A percentile compares a stretch with the other conserved stretches of the same genome.
phyloP scores from a whole-genome alignment of 768 basidiomycete species.

The Kwoniella sp. region DNA sequence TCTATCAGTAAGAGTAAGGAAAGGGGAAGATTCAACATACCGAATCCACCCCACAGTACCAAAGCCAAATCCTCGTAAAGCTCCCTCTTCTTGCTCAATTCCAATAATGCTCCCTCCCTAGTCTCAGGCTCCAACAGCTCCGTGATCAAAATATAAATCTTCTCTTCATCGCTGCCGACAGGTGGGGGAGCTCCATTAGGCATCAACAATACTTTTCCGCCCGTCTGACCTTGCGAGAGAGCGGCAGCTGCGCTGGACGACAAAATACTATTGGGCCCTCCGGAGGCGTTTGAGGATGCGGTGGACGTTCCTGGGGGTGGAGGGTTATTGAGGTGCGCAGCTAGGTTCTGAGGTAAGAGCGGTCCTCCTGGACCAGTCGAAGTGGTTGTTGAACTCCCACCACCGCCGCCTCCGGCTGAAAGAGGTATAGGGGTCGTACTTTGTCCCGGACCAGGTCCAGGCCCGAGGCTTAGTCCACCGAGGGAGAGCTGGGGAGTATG shows the following conservation, averaged over 20 bases:
- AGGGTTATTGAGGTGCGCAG: conserved; percentile 56
- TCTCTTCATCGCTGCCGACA: conserved; percentile 64
- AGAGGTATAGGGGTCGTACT: conserved; percentile 10
- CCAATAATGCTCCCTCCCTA: conserved; percentile 87
- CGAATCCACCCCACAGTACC: conserved; percentile 97
- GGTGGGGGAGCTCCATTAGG: conserved; percentile 49
- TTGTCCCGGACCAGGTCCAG: neutral
- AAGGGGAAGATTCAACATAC: conserved; percentile 61
- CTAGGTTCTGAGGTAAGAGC: conserved; percentile 44
- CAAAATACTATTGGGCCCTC: neutral
- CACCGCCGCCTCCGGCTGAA: conserved; percentile 11
- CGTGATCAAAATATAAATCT: conserved; percentile 84
- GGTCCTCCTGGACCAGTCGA: conserved; percentile 27
- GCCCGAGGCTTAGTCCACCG: neutral
- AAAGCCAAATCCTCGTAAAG: conserved; percentile 98
- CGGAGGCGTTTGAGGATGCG: neutral
- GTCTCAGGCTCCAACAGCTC: conserved; percentile 60
- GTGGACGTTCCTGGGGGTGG: conserved; percentile 26
- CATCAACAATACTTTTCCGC: conserved; percentile 48
- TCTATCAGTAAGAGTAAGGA: too few relatives aligned
- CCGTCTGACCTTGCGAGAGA: conserved; percentile 9
- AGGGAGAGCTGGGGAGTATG: conserved; percentile 20
- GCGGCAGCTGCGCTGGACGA: conserved; percentile 8
- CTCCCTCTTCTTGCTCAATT: conserved; percentile 97
- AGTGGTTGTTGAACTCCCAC: neutral